These are phyloP conservation scores for Gnaphalium uliginosum DNA, from an alignment of 129 eudicot species.

Conservation along the genomic window DNA sequence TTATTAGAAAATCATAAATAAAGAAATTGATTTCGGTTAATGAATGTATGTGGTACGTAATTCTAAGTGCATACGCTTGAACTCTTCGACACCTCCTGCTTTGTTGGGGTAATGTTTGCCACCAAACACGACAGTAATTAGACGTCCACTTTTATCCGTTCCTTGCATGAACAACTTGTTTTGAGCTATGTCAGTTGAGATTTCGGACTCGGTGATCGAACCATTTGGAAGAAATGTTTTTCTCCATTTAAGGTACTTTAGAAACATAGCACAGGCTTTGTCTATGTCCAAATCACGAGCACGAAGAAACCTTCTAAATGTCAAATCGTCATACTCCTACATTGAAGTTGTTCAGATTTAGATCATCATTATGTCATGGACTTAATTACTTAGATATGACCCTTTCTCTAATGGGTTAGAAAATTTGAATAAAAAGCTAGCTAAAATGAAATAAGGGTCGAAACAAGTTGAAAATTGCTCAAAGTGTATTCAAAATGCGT, in stretches of 20 bases:
- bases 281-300: slow-evolving; percentile 73
- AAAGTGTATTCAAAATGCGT: too few species aligned
- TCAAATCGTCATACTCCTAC: slow-evolving; percentile 65
- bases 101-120: slow-evolving; percentile 51
- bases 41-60: not conserved
- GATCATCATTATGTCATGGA: not conserved
- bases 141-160: slow-evolving; percentile 60
- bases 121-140: slow-evolving; percentile 50
- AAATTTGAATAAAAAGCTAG: too few species aligned
- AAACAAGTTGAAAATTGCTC: not conserved
- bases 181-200: slow-evolving; percentile 58
- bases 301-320: slow-evolving; percentile 73
- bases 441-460: not conserved
- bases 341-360: too few species aligned
- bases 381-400: not conserved
- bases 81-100: slow-evolving; percentile 58
- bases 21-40: not conserved
- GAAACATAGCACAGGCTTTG: slow-evolving; percentile 62
- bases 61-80: slow-evolving; percentile 47
- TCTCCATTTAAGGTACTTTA: slow-evolving; percentile 68
- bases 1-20: not conserved
- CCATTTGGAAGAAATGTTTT: slow-evolving; percentile 60
- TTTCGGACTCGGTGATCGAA: slow-evolving; percentile 47
- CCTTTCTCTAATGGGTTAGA: not conserved
- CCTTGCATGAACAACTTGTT: slow-evolving; percentile 76